These are phyloP conservation scores for Paramecium sexaurelia DNA, from an alignment of 73 alveolate species.

Conservation along the genomic window DNA sequence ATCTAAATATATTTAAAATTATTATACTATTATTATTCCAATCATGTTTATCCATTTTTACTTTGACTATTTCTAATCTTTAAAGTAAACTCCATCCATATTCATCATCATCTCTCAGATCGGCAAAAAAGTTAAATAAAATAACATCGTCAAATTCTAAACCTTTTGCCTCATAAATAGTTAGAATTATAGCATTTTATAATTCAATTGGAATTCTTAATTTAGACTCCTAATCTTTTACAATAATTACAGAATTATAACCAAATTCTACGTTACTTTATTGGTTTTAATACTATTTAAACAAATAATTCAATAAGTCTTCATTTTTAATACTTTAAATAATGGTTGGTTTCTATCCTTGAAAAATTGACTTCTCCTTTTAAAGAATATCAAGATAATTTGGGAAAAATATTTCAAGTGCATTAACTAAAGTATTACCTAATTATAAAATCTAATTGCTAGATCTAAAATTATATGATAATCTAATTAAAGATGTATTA, in stretches of 20 bases:
- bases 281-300: not conserved
- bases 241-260: constrained; percentile 84
- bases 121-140: constrained; percentile 71
- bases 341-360: constrained; percentile 81
- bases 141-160: constrained; percentile 94
- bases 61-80: not conserved
- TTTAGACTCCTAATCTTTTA: constrained; percentile 81
- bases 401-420: constrained; percentile 86
- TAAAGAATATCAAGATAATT: constrained; percentile 78
- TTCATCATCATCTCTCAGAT: constrained; percentile 4
- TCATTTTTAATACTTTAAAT: constrained; percentile 54
- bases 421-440: constrained; percentile 80
- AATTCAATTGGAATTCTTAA: constrained; percentile 74
- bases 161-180: constrained; percentile 94
- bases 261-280: constrained; percentile 75
- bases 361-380: constrained; percentile 76
- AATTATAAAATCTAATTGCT: constrained; percentile 79
- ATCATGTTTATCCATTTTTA: not conserved
- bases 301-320: not conserved
- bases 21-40: not conserved
- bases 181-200: constrained; percentile 80
- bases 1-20: not conserved
- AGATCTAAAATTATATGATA: constrained; percentile 80
- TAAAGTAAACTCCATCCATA: constrained; percentile 51
- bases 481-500: not conserved